These are phyloP conservation scores for Lepidium aucheri DNA, from an alignment of 345 rosid genomes.

Conservation along the genomic window DNA sequence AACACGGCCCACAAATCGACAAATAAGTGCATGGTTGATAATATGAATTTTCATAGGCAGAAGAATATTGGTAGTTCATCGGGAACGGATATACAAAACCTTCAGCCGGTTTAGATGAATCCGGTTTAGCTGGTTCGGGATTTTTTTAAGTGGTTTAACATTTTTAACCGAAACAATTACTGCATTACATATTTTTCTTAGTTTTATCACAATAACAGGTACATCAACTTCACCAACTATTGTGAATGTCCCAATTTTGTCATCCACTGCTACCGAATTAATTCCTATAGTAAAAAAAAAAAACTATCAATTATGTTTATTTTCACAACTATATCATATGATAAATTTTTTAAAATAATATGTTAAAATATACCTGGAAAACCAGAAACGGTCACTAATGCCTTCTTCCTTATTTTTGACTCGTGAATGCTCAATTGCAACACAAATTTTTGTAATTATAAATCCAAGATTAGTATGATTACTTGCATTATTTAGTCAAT, in stretches of 20 bases:
- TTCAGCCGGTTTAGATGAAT: not conserved
- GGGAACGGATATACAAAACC: not conserved
- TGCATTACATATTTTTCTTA: conserved; percentile 44
- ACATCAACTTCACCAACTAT: conserved; percentile 49
- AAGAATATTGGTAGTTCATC: not conserved
- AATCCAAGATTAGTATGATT: not conserved
- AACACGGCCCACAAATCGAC: no score
- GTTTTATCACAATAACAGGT: conserved; percentile 29
- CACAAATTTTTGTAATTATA: conserved; percentile 42
- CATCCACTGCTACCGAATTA: conserved; percentile 40
- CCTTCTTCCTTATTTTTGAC: conserved; percentile 41
- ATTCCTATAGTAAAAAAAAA: conserved; percentile 22
- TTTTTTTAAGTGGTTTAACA: conserved; percentile 53
- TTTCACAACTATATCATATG: not conserved
- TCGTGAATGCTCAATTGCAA: conserved; percentile 40
- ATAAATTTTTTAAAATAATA: not conserved
- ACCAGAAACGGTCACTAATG: conserved; percentile 36
- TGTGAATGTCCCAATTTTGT: conserved; percentile 52
- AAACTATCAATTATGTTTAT: not conserved
- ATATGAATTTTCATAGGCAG: not conserved
- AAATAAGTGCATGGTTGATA: not conserved
- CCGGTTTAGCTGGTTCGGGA: conserved; percentile 30
- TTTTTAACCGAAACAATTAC: conserved; percentile 46
- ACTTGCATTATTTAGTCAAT: not conserved
- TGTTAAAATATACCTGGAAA: conserved; percentile 30